Evolutionary conservation across 2,329 filamentous ascomycete species (phyloP).

Genomic region (Emmonsia crescens): DNA sequence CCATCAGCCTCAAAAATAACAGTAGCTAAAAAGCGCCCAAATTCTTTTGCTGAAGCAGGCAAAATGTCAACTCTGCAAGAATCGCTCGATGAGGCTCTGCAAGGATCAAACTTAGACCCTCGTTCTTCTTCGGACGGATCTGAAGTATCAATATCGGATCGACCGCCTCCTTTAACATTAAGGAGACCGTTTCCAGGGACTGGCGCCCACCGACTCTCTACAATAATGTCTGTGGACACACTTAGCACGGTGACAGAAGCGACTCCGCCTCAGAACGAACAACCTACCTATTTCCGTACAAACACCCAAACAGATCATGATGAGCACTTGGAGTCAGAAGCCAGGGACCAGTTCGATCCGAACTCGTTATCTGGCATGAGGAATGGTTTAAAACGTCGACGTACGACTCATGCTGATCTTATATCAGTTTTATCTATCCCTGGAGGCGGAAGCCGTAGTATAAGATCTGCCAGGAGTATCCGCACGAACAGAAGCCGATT

Average conservation of each 20-base stretch:
- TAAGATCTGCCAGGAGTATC: constrained; percentile 67
- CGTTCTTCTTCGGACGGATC: constrained; percentile 26
- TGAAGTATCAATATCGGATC: constrained; percentile 28
- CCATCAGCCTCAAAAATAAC: constrained; percentile 19
- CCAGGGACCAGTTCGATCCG: constrained; percentile 37
- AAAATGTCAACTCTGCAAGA: constrained; percentile 17
- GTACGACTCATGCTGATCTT: constrained; percentile 87
- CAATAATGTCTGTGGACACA: constrained; percentile 48
- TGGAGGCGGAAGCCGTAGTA: constrained; percentile 49
- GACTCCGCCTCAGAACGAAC: not conserved
- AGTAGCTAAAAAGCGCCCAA: constrained; percentile 14
- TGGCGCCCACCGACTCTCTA: constrained; percentile 45
- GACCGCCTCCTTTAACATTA: constrained; percentile 30
- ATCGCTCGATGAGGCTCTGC: constrained; percentile 16
- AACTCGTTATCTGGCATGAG: constrained; percentile 38
- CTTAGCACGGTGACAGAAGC: constrained; percentile 22
- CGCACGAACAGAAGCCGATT: constrained; percentile 59
- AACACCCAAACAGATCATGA: constrained; percentile 11
- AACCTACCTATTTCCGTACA: not conserved
- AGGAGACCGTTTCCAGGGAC: constrained; percentile 42
- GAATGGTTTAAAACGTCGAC: constrained; percentile 54
- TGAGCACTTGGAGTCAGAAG: constrained; percentile 25
- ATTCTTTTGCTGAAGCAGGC: constrained; percentile 10
- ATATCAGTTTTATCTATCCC: constrained; percentile 77
- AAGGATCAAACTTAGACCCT: constrained; percentile 19